phyloP scores from a whole-genome alignment of 2,329 filamentous ascomycete genomes.

The Colletotrichum spinosum region DNA sequence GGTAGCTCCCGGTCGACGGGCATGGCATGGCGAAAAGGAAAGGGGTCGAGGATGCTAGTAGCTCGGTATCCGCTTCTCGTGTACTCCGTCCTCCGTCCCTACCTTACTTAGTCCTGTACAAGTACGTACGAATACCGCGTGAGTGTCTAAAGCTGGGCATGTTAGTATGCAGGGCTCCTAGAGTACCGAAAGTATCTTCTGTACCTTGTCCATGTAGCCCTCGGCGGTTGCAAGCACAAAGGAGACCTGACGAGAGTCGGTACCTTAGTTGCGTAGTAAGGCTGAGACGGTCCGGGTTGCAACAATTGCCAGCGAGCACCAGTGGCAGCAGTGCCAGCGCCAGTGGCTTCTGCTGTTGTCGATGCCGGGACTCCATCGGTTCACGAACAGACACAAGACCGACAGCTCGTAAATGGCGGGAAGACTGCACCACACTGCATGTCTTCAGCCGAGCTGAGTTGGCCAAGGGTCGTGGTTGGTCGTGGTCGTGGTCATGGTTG shows the following conservation, averaged over 20 bases:
- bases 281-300: constrained; percentile 23
- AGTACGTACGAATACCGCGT: too few relatives aligned
- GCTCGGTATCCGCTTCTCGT: not conserved
- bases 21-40: constrained; percentile 3
- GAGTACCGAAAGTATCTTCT: too few relatives aligned
- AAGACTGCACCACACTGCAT: too few relatives aligned
- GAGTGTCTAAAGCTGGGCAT: not conserved
- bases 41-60: constrained; percentile 7
- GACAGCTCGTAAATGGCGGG: too few relatives aligned
- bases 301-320: not conserved
- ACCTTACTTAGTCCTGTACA: too few relatives aligned
- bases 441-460: not conserved
- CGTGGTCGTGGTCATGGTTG: not conserved
- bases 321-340: not conserved
- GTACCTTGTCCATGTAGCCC: too few relatives aligned
- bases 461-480: not conserved
- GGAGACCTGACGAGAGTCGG: too few relatives aligned
- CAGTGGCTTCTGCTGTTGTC: not conserved
- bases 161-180: constrained; percentile 13
- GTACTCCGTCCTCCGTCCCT: too few relatives aligned
- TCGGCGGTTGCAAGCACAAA: too few relatives aligned
- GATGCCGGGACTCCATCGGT: not conserved
- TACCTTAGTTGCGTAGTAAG: constrained; percentile 22
- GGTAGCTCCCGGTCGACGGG: too few relatives aligned
- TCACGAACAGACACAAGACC: not conserved